Conservation (phyloP, 768 basidiomycete species). For the Lactarius psammicola region DNA sequence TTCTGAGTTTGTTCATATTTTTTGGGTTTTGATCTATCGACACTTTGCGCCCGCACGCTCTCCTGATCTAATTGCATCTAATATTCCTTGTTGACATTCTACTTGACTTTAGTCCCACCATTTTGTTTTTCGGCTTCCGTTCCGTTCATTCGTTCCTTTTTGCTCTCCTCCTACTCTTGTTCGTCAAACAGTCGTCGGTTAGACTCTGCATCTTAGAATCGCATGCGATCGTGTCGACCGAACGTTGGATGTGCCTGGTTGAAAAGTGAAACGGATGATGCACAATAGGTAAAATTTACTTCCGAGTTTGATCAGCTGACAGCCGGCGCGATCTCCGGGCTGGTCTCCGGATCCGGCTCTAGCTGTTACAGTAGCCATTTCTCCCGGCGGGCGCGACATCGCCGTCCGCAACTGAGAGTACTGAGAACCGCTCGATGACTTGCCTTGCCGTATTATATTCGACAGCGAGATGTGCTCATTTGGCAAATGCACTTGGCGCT, state of each 20-base stretch:
- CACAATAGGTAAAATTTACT: neutral
- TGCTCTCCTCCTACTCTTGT: neutral
- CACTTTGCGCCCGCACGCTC: neutral
- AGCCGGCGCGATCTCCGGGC: too few species aligned
- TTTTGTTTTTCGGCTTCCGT: too few species aligned
- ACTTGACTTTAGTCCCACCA: neutral
- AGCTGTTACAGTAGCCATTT: too few species aligned
- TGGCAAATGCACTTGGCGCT: constrained; percentile 91
- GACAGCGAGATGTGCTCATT: constrained; percentile 87
- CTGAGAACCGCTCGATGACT: constrained; percentile 77
- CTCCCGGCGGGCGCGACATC: constrained; percentile 8
- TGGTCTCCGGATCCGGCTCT: neutral
- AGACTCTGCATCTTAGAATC: too few species aligned
- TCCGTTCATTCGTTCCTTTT: too few species aligned
- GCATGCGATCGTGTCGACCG: too few species aligned
- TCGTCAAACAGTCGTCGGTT: neutral
- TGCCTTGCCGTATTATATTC: constrained; percentile 75
- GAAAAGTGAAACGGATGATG: neutral
- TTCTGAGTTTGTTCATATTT: neutral
- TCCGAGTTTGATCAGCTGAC: too few species aligned
- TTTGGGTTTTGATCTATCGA: neutral
- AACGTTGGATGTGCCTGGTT: neutral
- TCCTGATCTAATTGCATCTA: neutral
- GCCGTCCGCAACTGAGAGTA: constrained; percentile 49
- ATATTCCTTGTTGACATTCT: neutral